A percentile compares a stretch with the other conserved stretches of the same genome.
These are phyloP conservation scores for Mentha longifolia DNA, from an alignment of 257 asterid species.

Conservation along the genomic window DNA sequence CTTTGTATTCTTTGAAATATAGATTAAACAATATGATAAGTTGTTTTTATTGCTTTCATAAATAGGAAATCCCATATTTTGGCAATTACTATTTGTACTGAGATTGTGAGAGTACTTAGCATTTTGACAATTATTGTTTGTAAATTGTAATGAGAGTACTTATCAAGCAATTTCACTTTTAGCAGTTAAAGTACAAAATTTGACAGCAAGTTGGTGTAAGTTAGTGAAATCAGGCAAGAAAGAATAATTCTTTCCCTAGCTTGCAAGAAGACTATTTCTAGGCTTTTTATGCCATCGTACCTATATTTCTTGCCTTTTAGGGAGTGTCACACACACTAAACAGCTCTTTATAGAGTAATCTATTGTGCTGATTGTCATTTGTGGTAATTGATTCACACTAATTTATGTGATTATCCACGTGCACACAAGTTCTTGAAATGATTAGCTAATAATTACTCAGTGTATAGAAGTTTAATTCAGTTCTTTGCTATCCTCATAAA, in stretches of 20 bases:
- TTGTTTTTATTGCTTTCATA: neutral
- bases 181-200: conserved; percentile 28
- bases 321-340: neutral
- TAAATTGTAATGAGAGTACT: conserved; percentile 22
- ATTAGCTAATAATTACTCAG: conserved; percentile 23
- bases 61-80: neutral
- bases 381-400: conserved; percentile 14
- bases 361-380: conserved; percentile 6
- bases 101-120: conserved; percentile 31
- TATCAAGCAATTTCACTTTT: conserved; percentile 34
- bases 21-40: neutral
- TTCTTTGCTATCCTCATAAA: neutral
- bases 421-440: conserved; percentile 26
- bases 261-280: conserved; percentile 50
- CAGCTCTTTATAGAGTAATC: neutral
- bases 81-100: neutral
- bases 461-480: neutral
- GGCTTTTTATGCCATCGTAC: conserved; percentile 27
- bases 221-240: conserved; percentile 28
- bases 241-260: conserved; percentile 72
- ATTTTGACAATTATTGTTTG: conserved; percentile 1
- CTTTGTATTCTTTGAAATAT: neutral
- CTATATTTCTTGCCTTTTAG: conserved; percentile 7
- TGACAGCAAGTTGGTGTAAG: conserved; percentile 28
- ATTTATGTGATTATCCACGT: conserved; percentile 19